Conservation (phyloP, 257 asterid species). For the Rehmannia glutinosa region DNA sequence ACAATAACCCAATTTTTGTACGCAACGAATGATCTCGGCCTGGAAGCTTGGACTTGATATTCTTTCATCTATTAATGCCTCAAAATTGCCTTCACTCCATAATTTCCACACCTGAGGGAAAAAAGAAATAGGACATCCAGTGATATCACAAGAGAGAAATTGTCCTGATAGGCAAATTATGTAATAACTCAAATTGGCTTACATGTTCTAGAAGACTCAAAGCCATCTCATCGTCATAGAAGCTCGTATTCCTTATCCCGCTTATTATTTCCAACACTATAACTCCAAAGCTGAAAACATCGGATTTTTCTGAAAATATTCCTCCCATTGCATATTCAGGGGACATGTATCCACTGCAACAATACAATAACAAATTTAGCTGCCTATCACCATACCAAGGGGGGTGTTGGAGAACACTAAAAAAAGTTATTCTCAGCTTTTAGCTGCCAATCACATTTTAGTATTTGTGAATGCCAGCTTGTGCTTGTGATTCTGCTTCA, state of each 20-base stretch:
- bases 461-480: too few relatives aligned
- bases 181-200: background rate
- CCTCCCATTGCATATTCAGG: slow-evolving; percentile 21
- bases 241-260: slow-evolving; percentile 22
- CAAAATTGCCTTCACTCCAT: slow-evolving; percentile 9
- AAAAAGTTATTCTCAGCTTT: too few relatives aligned
- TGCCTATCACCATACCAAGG: too few relatives aligned
- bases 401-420: too few relatives aligned
- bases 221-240: slow-evolving; percentile 6
- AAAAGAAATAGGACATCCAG: background rate
- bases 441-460: too few relatives aligned
- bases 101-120: slow-evolving; percentile 17
- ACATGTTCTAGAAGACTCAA: slow-evolving; percentile 15
- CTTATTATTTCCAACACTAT: slow-evolving; percentile 21
- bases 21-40: slow-evolving; percentile 18
- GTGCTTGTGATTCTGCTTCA: too few relatives aligned
- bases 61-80: background rate
- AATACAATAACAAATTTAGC: too few relatives aligned
- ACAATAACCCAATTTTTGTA: slow-evolving; percentile 20
- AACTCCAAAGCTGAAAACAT: slow-evolving; percentile 31
- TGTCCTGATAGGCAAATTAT: background rate
- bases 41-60: background rate
- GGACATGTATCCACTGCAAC: slow-evolving; percentile 25
- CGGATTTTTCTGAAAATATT: slow-evolving; percentile 24
- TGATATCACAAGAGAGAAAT: background rate